Evolutionary conservation across 306 rosid genomes (phyloP).

Genomic region (Citrullus amarus): DNA sequence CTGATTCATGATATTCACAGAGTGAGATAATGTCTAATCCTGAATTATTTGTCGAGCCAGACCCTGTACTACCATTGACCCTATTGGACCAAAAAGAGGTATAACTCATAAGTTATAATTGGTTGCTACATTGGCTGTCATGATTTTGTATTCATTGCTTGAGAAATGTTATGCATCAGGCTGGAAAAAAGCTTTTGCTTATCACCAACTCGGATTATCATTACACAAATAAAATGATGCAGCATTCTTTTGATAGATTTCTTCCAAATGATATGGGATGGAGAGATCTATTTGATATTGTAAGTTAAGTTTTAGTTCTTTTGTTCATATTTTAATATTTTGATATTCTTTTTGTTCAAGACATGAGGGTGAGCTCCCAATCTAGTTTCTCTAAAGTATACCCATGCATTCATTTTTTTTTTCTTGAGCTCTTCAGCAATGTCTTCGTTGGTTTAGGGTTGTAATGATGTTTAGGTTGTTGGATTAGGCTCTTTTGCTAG

Average conservation of each 20-base stretch:
- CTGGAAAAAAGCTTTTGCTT: conserved; percentile 88
- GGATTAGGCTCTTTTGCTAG: not conserved
- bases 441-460: not conserved
- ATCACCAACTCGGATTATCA: conserved; percentile 93
- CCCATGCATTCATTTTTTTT: not conserved
- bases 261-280: conserved; percentile 96
- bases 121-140: not conserved
- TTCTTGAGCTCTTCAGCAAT: not conserved
- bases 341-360: not conserved
- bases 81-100: conserved; percentile 98
- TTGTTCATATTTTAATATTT: not conserved
- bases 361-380: not conserved
- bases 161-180: conserved; percentile 41
- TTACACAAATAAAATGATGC: conserved; percentile 96
- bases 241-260: conserved; percentile 80
- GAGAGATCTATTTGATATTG: conserved; percentile 93
- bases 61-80: conserved; percentile 81
- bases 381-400: not conserved
- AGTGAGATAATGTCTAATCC: conserved; percentile 98
- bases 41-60: conserved; percentile 89
- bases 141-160: conserved; percentile 14
- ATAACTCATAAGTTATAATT: conserved; percentile 7
- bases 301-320: conserved; percentile 25
- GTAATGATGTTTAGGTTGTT: not conserved
- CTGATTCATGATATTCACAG: conserved; percentile 36